Evolutionary conservation across 2,329 filamentous ascomycete species (phyloP).

Genomic region (Hymenoscyphus scutula): DNA sequence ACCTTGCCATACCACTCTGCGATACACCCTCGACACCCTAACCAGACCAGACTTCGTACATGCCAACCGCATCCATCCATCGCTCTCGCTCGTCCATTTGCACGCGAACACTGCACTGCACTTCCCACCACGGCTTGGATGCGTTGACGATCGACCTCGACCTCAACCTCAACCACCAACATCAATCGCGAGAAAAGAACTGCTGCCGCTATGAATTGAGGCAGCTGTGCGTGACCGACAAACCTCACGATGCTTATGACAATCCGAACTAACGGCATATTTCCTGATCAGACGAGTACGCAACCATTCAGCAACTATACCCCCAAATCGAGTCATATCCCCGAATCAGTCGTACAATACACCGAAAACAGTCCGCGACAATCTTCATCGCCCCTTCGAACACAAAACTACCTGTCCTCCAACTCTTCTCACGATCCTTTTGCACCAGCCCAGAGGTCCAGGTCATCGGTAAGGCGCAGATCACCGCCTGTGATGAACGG

Average conservation of each 20-base stretch:
- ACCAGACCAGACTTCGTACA: background rate
- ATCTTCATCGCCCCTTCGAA: conserved; percentile 19
- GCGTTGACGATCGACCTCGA: conserved; percentile 9
- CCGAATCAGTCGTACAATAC: conserved; percentile 18
- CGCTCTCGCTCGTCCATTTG: background rate
- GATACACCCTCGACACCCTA: conserved; percentile 13
- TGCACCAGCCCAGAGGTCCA: conserved; percentile 19
- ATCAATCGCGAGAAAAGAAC: conserved; percentile 12
- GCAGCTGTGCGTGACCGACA: conserved; percentile 13
- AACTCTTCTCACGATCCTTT: conserved; percentile 17
- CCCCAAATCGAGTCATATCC: conserved; percentile 16
- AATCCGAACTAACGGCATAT: conserved; percentile 32
- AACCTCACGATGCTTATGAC: conserved; percentile 55
- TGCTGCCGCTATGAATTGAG: conserved; percentile 27
- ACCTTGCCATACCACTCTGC: conserved; percentile 20
- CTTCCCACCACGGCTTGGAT: conserved; percentile 1
- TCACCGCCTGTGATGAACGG: conserved; percentile 54
- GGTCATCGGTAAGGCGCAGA: conserved; percentile 27
- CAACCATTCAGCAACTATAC: conserved; percentile 26
- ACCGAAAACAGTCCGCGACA: conserved; percentile 17
- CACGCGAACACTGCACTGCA: background rate
- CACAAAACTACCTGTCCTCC: conserved; percentile 19
- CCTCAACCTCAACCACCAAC: conserved; percentile 8
- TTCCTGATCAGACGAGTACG: conserved; percentile 32
- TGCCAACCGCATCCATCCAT: background rate